A percentile compares a stretch with the other conserved stretches of the same genome.
Evolutionary conservation across 1,284 basidiomycete species (phyloP).

Genomic region (Fomitiporia mediterranea): DNA sequence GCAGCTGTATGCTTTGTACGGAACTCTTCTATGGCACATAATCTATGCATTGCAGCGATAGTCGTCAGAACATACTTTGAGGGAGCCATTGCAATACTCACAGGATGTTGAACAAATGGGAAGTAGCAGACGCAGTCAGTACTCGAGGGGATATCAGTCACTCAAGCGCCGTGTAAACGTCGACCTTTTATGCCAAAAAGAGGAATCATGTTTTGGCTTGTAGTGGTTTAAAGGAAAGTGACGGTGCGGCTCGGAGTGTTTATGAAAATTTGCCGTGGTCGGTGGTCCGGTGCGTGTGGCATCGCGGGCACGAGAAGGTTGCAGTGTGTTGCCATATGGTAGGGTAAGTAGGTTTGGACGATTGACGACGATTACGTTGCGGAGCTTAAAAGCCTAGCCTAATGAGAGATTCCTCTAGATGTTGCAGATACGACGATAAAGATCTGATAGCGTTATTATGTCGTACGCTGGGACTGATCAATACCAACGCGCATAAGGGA

Average conservation of each 20-base stretch:
- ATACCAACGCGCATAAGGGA: neutral
- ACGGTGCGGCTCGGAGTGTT: neutral
- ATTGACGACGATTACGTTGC: slow-evolving; percentile 9
- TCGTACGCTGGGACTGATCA: neutral
- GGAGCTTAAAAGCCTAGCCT: slow-evolving; percentile 1
- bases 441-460: slow-evolving; percentile 16
- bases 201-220: slow-evolving; percentile 7
- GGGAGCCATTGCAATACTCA: neutral
- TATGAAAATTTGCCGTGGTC: neutral
- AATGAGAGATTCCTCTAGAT: slow-evolving; percentile 1
- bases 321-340: neutral
- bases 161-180: neutral
- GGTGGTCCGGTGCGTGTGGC: neutral
- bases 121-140: slow-evolving; percentile 19
- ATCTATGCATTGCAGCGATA: neutral
- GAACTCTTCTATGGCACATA: slow-evolving; percentile 36
- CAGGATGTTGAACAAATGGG: neutral
- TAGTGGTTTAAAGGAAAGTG: neutral
- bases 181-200: neutral
- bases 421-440: slow-evolving; percentile 16
- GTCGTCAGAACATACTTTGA: neutral
- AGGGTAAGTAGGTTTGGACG: slow-evolving; percentile 3
- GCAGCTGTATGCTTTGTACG: slow-evolving; percentile 31
- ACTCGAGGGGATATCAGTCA: neutral
- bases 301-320: neutral